These are phyloP conservation scores for Meripilus lineatus DNA, from an alignment of 1,284 basidiomycete species.

Conservation along the genomic window DNA sequence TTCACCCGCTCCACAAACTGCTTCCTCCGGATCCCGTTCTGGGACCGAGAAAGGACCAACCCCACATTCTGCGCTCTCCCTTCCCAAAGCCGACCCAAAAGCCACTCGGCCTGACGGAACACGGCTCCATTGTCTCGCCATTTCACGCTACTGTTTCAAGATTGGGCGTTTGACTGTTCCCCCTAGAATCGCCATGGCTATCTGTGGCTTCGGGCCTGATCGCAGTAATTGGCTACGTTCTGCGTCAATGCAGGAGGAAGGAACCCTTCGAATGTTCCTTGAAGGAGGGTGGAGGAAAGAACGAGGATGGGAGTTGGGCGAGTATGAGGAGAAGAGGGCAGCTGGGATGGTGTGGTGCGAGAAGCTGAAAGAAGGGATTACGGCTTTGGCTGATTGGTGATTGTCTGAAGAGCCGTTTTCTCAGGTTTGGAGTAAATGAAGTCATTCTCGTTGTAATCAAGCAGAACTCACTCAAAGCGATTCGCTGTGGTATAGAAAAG, in stretches of 20 bases:
- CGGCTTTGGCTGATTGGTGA: no score
- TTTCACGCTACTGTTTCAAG: slow-evolving; percentile 69
- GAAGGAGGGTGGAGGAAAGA: slow-evolving; percentile 1
- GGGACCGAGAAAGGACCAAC: no score
- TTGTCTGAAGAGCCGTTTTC: no score
- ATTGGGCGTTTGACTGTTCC: slow-evolving; percentile 66
- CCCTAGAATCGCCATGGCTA: slow-evolving; percentile 47
- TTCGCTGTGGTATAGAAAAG: no score
- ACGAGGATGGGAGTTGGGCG: slow-evolving; percentile 2
- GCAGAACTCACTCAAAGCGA: no score
- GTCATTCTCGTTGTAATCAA: no score
- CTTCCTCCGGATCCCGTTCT: no score
- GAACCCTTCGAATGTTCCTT: background rate
- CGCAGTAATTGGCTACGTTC: background rate
- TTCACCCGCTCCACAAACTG: background rate
- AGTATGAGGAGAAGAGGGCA: slow-evolving; percentile 1
- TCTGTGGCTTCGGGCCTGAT: slow-evolving; percentile 8
- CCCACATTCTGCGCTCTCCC: no score
- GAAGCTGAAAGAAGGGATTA: no score
- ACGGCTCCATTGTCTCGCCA: slow-evolving; percentile 55
- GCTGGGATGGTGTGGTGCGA: slow-evolving; percentile 1
- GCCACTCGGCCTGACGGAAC: slow-evolving; percentile 36
- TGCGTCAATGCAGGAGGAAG: background rate
- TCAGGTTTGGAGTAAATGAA: no score
- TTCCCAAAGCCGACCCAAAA: no score